phyloP scores from a whole-genome alignment of 2,329 filamentous ascomycete species.

The Monilinia vaccinii-corymbosi region DNA sequence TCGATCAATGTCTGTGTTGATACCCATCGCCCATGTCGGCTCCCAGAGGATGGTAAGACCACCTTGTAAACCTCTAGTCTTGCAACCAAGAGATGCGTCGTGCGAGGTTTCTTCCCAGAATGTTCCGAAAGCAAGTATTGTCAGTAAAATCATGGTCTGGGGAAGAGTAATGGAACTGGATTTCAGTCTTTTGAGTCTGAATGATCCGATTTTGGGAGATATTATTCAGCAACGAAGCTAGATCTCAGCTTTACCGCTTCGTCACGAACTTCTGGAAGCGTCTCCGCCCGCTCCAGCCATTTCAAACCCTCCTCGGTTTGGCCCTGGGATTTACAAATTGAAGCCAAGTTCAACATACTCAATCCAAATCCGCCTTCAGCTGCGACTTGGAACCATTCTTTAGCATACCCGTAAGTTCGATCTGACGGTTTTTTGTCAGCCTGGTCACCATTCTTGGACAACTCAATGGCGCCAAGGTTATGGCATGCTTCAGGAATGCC shows the following conservation, averaged over 20 bases:
- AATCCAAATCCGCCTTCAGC: constrained; percentile 21
- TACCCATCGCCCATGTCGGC: background rate
- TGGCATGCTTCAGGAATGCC: constrained; percentile 27
- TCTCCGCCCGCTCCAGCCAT: constrained; percentile 22
- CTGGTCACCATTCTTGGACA: constrained; percentile 14
- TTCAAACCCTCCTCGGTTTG: constrained; percentile 13
- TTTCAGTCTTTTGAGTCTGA: background rate
- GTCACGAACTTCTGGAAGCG: background rate
- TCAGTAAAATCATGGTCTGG: background rate
- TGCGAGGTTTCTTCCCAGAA: background rate
- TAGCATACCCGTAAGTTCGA: constrained; percentile 23
- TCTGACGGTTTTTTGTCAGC: constrained; percentile 9
- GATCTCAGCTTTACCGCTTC: background rate
- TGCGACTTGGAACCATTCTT: constrained; percentile 26
- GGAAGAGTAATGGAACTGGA: background rate
- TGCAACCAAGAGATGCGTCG: background rate
- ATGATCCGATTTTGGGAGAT: background rate
- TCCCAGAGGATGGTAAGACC: too few species aligned
- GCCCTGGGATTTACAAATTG: constrained; percentile 20
- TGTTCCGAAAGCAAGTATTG: background rate
- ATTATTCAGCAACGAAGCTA: background rate
- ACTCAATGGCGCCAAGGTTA: constrained; percentile 24
- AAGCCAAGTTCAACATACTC: constrained; percentile 26
- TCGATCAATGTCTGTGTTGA: background rate
- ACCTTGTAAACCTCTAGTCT: background rate